A percentile compares a stretch with the other conserved stretches of the same genome.
These are phyloP conservation scores for Brassica hybrid DNA, from an alignment of 441 rosid species.

Conservation along the genomic window DNA sequence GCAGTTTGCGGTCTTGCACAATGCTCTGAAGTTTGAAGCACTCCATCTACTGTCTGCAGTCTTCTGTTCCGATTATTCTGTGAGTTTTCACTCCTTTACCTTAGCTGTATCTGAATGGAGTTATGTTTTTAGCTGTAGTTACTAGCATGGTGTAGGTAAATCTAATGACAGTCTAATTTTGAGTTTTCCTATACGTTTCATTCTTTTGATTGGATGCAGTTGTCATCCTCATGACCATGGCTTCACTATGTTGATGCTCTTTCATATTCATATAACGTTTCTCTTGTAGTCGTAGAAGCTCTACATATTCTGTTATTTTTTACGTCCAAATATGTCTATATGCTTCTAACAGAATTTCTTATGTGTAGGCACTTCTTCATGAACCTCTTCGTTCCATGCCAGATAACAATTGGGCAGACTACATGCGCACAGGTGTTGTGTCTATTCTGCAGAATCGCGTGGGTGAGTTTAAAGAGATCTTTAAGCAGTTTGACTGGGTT, in stretches of 20 bases:
- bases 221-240: background rate
- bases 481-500: background rate
- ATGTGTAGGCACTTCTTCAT: slow-evolving; percentile 61
- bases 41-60: slow-evolving; percentile 78
- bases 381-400: slow-evolving; percentile 59
- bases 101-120: background rate
- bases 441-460: slow-evolving; percentile 88
- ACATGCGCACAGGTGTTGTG: slow-evolving; percentile 70
- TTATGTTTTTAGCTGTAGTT: background rate
- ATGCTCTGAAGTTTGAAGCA: slow-evolving; percentile 81
- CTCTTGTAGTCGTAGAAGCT: slow-evolving; percentile 7
- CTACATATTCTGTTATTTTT: background rate
- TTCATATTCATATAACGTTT: background rate
- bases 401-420: slow-evolving; percentile 60
- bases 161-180: background rate
- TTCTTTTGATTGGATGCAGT: slow-evolving; percentile 21
- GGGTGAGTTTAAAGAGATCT: slow-evolving; percentile 56
- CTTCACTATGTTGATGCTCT: slow-evolving; percentile 12
- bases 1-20: slow-evolving; percentile 83
- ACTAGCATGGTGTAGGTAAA: slow-evolving; percentile 16
- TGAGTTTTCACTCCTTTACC: slow-evolving; percentile 38
- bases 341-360: slow-evolving; percentile 24
- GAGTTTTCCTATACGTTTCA: background rate
- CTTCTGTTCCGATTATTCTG: slow-evolving; percentile 67
- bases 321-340: slow-evolving; percentile 5